Conservation (phyloP, 2,329 filamentous ascomycete species). For the Fusarium cyanostomum region DNA sequence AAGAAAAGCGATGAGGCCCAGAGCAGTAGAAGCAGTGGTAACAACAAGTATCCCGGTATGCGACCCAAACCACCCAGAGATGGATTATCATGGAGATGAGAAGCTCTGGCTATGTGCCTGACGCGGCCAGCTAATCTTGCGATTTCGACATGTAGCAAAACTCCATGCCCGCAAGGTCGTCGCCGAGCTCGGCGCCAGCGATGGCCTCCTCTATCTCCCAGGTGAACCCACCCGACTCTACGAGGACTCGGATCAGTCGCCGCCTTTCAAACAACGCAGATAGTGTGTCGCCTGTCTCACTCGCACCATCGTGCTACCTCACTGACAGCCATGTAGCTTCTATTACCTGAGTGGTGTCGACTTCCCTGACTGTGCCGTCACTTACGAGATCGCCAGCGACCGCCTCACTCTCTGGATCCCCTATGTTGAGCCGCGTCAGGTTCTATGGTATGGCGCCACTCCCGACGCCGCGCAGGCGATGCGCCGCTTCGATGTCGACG, state of each 20-base stretch:
- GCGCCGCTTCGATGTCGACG: constrained; percentile 73
- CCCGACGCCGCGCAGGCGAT: constrained; percentile 70
- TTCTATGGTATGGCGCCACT: constrained; percentile 71
- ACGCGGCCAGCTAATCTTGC: neutral
- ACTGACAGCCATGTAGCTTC: constrained; percentile 54
- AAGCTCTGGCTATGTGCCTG: neutral
- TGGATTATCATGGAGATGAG: no score
- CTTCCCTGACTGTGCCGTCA: constrained; percentile 64
- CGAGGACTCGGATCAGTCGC: constrained; percentile 68
- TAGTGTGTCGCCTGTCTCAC: constrained; percentile 57
- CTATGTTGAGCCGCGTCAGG: constrained; percentile 67
- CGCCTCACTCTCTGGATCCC: constrained; percentile 78
- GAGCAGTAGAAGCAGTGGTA: constrained; percentile 30
- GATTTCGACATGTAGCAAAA: constrained; percentile 55
- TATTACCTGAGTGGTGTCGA: constrained; percentile 66
- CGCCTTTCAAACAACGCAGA: constrained; percentile 65
- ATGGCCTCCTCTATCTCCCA: constrained; percentile 65
- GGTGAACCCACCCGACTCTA: constrained; percentile 61
- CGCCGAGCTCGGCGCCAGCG: constrained; percentile 57
- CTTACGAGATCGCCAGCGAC: constrained; percentile 68
- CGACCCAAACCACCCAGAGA: neutral
- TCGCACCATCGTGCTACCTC: neutral
- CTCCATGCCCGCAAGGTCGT: constrained; percentile 66
- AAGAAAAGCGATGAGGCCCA: constrained; percentile 39
- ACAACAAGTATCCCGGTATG: constrained; percentile 52